Evolutionary conservation across 306 rosid species (phyloP).

Genomic region (Aeschynomene evenia): DNA sequence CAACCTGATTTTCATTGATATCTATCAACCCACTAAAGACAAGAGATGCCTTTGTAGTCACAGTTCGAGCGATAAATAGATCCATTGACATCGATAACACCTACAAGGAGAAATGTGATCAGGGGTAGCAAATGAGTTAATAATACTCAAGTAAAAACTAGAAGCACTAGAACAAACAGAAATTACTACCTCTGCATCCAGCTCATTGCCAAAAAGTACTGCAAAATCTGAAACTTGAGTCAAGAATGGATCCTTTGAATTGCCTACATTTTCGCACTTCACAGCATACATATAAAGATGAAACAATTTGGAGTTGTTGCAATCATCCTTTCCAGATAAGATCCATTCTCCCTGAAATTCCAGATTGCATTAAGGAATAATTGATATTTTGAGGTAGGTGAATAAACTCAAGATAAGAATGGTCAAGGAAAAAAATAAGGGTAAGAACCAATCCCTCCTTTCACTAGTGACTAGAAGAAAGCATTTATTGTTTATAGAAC

Average conservation of each 20-base stretch:
- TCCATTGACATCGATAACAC: conserved; percentile 99
- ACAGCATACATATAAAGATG: conserved; percentile 73
- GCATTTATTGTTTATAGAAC: not conserved
- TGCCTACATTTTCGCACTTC: conserved; percentile 68
- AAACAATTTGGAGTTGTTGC: conserved; percentile 50
- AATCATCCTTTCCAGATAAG: conserved; percentile 77
- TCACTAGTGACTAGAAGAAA: not conserved
- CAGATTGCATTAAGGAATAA: conserved; percentile 29
- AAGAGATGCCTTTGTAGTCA: conserved; percentile 96
- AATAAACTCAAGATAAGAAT: conserved; percentile 13
- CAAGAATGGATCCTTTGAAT: conserved; percentile 89
- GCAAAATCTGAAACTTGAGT: conserved; percentile 93
- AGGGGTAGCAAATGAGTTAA: conserved; percentile 18
- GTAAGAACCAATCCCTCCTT: not conserved
- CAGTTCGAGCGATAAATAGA: conserved; percentile 98
- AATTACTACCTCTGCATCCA: conserved; percentile 98
- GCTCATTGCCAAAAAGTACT: conserved; percentile 85
- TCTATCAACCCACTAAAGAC: conserved; percentile 74
- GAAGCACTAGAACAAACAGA: conserved; percentile 23
- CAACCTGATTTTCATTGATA: conserved; percentile 85
- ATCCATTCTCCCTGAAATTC: conserved; percentile 94
- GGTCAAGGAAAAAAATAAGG: conserved; percentile 2
- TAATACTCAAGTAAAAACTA: conserved; percentile 17
- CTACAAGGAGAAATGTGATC: conserved; percentile 44
- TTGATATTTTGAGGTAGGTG: not conserved